Base-by-base conservation (phyloP, 805 yeast genomes). In the Metschnikowia reukaufii region DNA sequence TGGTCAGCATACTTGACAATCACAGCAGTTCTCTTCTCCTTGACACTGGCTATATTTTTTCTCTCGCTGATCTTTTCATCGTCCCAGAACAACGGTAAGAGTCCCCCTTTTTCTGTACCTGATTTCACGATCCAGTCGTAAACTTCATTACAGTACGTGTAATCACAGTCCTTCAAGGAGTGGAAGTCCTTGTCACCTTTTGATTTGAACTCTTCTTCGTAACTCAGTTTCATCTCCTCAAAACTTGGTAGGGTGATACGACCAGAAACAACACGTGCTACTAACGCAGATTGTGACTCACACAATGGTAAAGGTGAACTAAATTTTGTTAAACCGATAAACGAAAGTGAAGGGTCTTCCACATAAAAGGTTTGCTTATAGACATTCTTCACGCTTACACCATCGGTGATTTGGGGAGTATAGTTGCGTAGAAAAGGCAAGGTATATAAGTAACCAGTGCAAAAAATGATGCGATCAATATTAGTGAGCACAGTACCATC, bases 51-150 rank as follows among this genome's bases (percentile, higher is more conserved):
- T 10, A 56, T 51, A 20, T 43, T 36, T n/a, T 45, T 42, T 16
- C 65, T 51, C 30, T 52, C 49, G 3, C 23, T 29, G 16, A 44
- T 54, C 31, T 47, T 38, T 19, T 50, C 35, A 3, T 42, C 54
- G 36, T 54, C 61, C 65, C 65, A 61, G 32, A 32, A 45, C 6
- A 43, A 33, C 1, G 64, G 63, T 29, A 54, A 41, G 23, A 61
- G 51, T 7, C 65, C 65, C 1, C 25, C 48, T 4, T 47, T 42
- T 23, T 49, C 55, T 7, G 56, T 27, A 6, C 47, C 51, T 16
- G 50, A 44, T 7, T 18, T 17, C 8, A 35, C 42, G 9, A 60
- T 44, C 48, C 56, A 45, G 27, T 48, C 47, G 43, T 47, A 52
- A 8, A 62, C 29, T n/a, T 57, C 48, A 37, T 57, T 50, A 42